Base-by-base conservation (phyloP, 768 basidiomycete genomes). In the Pisolithus orientalis region DNA sequence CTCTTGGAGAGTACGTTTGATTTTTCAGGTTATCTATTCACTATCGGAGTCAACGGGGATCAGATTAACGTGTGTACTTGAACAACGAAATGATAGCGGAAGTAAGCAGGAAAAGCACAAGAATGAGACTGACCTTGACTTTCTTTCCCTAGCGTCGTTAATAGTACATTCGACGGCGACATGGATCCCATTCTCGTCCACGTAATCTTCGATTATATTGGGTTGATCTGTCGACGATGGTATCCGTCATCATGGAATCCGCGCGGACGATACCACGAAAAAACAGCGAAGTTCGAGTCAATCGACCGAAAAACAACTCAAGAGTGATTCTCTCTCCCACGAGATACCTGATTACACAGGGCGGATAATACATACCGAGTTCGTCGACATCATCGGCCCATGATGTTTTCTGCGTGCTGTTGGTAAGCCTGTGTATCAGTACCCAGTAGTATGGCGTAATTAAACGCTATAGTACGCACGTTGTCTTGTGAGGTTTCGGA, bases 131-230 rank as follows among this genome's bases (percentile, higher is more conserved):
- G 14, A 90, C 94, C 76, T 98, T 99, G 66, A 98, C 83, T 66
- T 89, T 93, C 72, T 94, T 92, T 6, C 93, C 95, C 28, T 94
- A n/a, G n/a, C 86, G 32, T 98, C 95, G 60, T 97, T 94, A 49
- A 88, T 68, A 27, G 76, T 75, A 68, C 87, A 93, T 64, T 92
- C 91, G 44, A 90, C 75, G 0, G 83, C 86, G n/a, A 87, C 87
- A 17, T 89, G 80, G 59, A 97, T 78, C 1, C 95, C 95, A 59
- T 94, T 87, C 55, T 89, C 87, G 59, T 93, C 89, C 42, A 87
- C 75, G 53, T 76, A 86, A 61, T 92, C 87, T 59, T 87, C 79
- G 58, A 72, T 71, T 75, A 77, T 83, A n/a, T 10, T 34, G 43
- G 71, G 78, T 52, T 71, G 74, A 62, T 81, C 75, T 75, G 53